Percentiles rank a stretch among this genome's conserved stretches.
Conservation (phyloP, 208 protist species). For the Acanthamoeba rhysodes region DNA sequence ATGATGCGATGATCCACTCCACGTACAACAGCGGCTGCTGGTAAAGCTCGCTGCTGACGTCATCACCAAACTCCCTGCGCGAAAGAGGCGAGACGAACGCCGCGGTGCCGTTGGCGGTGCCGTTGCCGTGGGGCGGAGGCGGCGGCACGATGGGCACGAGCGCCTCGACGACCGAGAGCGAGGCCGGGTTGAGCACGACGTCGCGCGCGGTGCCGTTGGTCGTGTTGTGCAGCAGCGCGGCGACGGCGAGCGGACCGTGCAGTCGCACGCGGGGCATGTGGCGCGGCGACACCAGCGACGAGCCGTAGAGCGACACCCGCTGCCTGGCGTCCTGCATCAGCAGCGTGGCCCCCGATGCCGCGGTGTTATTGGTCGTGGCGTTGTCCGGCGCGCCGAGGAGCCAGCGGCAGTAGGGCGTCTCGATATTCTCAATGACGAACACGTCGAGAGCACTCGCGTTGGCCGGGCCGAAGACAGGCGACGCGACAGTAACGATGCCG, state of each 20-base stretch:
- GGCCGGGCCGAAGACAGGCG: not conserved
- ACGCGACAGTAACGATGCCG: not conserved
- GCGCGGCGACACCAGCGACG: not conserved
- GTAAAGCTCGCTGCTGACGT: not conserved
- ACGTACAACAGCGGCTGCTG: not conserved
- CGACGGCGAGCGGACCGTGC: not conserved
- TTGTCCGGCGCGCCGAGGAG: not conserved
- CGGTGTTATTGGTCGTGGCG: not conserved
- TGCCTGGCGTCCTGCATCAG: not conserved
- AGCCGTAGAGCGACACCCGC: not conserved
- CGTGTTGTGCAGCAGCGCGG: not conserved
- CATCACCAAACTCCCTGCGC: not conserved
- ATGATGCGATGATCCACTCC: not conserved
- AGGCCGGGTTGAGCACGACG: not conserved
- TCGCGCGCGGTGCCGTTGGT: slow-evolving; percentile 20
- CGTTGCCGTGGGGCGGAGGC: not conserved
- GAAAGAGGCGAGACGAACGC: not conserved
- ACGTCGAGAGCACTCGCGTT: not conserved
- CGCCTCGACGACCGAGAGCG: not conserved
- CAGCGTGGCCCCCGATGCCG: not conserved
- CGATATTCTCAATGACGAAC: not conserved
- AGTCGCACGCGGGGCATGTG: slow-evolving; percentile 4
- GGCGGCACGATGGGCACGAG: not conserved
- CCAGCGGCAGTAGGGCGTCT: not conserved
- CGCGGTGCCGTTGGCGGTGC: not conserved